Base-by-base conservation (phyloP, 2,329 filamentous ascomycete genomes). In the Fusarium nisikadoi region DNA sequence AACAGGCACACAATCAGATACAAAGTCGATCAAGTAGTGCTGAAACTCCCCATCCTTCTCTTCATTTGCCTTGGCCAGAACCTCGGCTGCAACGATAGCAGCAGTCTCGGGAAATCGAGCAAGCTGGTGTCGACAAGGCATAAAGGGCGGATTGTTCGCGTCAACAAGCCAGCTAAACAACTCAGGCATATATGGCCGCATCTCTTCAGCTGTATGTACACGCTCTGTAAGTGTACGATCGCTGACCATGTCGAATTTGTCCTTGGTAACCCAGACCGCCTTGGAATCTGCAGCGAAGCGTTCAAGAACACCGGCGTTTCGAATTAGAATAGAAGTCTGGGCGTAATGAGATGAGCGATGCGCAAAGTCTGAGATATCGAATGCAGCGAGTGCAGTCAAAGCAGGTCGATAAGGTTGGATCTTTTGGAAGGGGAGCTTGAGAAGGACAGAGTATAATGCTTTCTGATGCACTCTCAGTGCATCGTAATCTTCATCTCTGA, bases 201-300 rank as follows among this genome's bases (percentile, higher is more conserved):
- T 63, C 9, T 61, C 36, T 9, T 43, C 43, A 1, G 60, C 60
- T 4, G 55, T 63, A 1, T 62, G 25, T 0, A 63, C 25, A 4
- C 61, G 36, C 31, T 63, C 55, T 25, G 54, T 27, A 2, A 63
- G 25, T 4, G 61, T 27, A 11, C 61, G 55, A 17, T 62, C 33
- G 31, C 54, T 25, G 14, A 63, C 46, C 7, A 31, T 14, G 33
- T 61, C 61, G 11, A 61, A 63, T 31, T 62, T 61, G n/a, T 52
- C 19, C 7, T 50, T 29, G 8, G 43, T n/a, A 5, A 63, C 55
- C 61, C 61, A 63, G 1, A 62, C n/a, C 5, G 56, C 55, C 1
- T 62, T 39, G 3, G 36, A 5, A 27, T 63, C 25, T 16, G 45
- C 17, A 6, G 27, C 45, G 10, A 63, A 63, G 10, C 43, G 55